Conservation (phyloP, 495 filamentous ascomycete species). For the Trichoderma parareesei region DNA sequence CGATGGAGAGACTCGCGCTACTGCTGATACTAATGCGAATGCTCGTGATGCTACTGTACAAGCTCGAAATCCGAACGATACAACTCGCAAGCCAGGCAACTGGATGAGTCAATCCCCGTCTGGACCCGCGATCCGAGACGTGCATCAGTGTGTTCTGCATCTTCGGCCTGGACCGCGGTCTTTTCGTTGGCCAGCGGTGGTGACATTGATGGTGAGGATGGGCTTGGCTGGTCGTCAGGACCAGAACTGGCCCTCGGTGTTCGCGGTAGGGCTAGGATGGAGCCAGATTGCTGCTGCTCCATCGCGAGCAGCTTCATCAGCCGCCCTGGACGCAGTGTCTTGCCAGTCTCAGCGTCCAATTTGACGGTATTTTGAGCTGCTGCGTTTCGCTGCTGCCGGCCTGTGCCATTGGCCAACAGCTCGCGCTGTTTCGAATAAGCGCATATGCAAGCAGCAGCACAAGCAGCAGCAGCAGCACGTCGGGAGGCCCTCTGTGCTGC, state of each 20-base stretch:
- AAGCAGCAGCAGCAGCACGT: background rate
- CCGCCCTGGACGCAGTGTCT: background rate
- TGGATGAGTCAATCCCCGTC: constrained; percentile 2
- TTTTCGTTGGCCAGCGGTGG: background rate
- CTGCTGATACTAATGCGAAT: background rate
- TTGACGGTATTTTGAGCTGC: background rate
- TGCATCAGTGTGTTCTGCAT: constrained; percentile 3
- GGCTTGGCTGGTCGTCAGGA: background rate
- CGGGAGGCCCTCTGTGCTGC: constrained; percentile 1
- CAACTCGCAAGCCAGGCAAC: background rate
- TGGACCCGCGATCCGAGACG: constrained; percentile 2
- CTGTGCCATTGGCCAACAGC: background rate
- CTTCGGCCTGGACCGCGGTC: background rate
- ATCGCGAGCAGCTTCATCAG: background rate
- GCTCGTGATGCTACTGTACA: background rate
- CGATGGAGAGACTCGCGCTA: background rate
- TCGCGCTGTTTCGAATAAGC: background rate
- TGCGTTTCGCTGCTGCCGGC: background rate
- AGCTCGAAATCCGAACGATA: background rate
- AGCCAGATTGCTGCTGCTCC: background rate
- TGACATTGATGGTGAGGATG: background rate
- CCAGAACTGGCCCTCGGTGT: background rate
- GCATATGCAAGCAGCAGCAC: background rate
- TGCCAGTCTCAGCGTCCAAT: background rate
- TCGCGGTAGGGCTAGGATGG: background rate